Conservation (phyloP, 768 basidiomycete species). For the Phlebiopsis flavidoalba region DNA sequence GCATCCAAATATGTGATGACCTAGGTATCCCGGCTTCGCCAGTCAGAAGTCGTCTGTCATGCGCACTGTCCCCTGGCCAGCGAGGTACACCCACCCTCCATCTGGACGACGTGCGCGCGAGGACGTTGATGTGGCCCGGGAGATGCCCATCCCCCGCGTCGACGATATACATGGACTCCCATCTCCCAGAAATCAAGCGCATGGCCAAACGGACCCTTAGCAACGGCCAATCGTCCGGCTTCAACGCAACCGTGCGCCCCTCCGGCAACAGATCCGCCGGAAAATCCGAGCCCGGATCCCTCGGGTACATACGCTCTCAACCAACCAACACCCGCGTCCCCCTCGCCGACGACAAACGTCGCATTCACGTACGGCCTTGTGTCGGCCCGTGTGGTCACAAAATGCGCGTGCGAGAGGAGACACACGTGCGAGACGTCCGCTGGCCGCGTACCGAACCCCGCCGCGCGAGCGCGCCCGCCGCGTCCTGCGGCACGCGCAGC, state of each 20-base stretch:
- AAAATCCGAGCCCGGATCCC: slow-evolving; percentile 32
- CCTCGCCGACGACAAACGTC: slow-evolving; percentile 44
- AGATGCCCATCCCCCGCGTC: slow-evolving; percentile 51
- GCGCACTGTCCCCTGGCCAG: slow-evolving; percentile 51
- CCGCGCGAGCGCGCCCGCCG: slow-evolving; percentile 41
- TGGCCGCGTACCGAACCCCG: slow-evolving; percentile 40
- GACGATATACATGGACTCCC: slow-evolving; percentile 54
- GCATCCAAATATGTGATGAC: not conserved
- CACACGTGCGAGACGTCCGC: slow-evolving; percentile 36
- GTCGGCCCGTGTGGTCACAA: slow-evolving; percentile 51
- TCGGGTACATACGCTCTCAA: slow-evolving; percentile 40
- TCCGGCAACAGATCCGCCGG: slow-evolving; percentile 31
- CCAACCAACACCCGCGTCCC: slow-evolving; percentile 26
- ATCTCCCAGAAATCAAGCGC: slow-evolving; percentile 53
- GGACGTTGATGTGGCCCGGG: slow-evolving; percentile 47
- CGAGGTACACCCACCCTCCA: slow-evolving; percentile 52
- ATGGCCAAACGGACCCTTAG: slow-evolving; percentile 46
- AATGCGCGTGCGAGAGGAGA: slow-evolving; percentile 50
- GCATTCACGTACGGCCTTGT: slow-evolving; percentile 39
- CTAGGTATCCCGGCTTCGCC: slow-evolving; percentile 35
- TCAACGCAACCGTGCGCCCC: slow-evolving; percentile 2
- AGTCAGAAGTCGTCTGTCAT: slow-evolving; percentile 47
- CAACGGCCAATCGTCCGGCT: slow-evolving; percentile 29
- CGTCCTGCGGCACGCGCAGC: slow-evolving; percentile 34
- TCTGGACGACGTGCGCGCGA: slow-evolving; percentile 51